These are phyloP conservation scores for Trametes hirsuta DNA, from an alignment of 1,284 basidiomycete species.

Conservation along the genomic window DNA sequence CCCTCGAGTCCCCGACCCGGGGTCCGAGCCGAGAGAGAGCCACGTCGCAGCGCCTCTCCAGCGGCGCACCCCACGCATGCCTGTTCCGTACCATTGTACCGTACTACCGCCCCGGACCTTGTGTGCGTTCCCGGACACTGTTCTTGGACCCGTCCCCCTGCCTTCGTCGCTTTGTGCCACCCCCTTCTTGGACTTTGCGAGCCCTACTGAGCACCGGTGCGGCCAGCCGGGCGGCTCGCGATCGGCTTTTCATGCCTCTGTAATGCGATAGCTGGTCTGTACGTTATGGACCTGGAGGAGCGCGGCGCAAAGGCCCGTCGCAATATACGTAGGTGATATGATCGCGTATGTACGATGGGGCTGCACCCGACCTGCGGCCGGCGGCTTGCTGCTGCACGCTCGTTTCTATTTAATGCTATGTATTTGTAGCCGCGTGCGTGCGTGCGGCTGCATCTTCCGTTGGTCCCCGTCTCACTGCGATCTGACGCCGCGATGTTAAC, in stretches of 20 bases:
- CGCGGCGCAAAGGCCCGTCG: background rate
- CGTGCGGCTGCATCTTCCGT: background rate
- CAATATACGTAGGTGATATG: background rate
- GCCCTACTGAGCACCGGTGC: background rate
- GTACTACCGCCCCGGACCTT: background rate
- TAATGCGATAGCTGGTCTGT: conserved; percentile 29
- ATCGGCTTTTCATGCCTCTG: conserved; percentile 2
- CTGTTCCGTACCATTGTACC: background rate
- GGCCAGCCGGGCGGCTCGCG: conserved; percentile 11
- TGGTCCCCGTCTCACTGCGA: background rate
- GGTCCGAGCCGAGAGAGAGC: too few relatives aligned
- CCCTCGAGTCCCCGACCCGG: too few relatives aligned
- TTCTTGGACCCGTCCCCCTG: background rate
- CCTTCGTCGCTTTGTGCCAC: conserved; percentile 14
- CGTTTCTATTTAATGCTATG: conserved; percentile 21
- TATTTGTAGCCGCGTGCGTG: conserved; percentile 6
- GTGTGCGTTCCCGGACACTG: conserved; percentile 3
- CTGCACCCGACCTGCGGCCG: conserved; percentile 25
- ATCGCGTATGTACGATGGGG: conserved; percentile 2
- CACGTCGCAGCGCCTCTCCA: background rate
- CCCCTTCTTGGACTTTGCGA: conserved; percentile 5
- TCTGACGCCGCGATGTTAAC: too few relatives aligned
- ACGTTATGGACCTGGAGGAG: conserved; percentile 21
- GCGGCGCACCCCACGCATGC: background rate
- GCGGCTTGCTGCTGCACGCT: conserved; percentile 15